Percentiles rank a stretch among this genome's conserved stretches.
Evolutionary conservation across 192 early-diverging fungal genomes (phyloP).

Genomic region (Pilaira anomala): DNA sequence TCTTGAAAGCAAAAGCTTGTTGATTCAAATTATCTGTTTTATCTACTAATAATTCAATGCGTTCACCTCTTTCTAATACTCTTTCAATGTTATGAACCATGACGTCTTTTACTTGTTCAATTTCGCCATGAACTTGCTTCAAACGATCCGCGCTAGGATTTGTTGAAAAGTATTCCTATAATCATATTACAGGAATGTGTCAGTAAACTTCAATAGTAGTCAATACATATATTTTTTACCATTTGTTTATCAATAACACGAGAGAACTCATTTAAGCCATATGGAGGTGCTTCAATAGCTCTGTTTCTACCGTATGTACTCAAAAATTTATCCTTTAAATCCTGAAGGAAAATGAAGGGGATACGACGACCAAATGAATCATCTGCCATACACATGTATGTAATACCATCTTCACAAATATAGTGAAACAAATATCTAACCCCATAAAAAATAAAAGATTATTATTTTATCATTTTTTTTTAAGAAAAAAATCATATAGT

Average conservation of each 20-base stretch:
- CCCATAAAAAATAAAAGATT: neutral
- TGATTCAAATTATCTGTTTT: slow-evolving; percentile 87
- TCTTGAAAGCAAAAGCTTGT: slow-evolving; percentile 87
- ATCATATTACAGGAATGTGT: neutral
- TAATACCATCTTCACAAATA: slow-evolving; percentile 73
- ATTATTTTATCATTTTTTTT: neutral
- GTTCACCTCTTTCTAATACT: slow-evolving; percentile 82
- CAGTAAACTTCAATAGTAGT: neutral
- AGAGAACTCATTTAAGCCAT: slow-evolving; percentile 82
- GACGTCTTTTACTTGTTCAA: slow-evolving; percentile 91
- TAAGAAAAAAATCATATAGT: slow-evolving; percentile 4
- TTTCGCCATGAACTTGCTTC: slow-evolving; percentile 82
- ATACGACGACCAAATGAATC: slow-evolving; percentile 66
- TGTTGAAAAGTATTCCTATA: slow-evolving; percentile 68
- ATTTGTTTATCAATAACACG: slow-evolving; percentile 78
- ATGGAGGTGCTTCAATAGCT: slow-evolving; percentile 56
- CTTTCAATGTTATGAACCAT: slow-evolving; percentile 95
- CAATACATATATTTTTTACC: slow-evolving; percentile 43
- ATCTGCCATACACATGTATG: slow-evolving; percentile 88
- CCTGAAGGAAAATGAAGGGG: slow-evolving; percentile 89
- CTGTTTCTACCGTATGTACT: slow-evolving; percentile 52
- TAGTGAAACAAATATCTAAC: slow-evolving; percentile 88
- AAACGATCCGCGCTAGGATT: slow-evolving; percentile 71
- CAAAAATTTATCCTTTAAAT: slow-evolving; percentile 66
- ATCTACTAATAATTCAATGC: slow-evolving; percentile 86